A percentile compares a stretch with the other conserved stretches of the same genome.
These are phyloP conservation scores for Epithele typhae DNA, from an alignment of 768 basidiomycete genomes.

Conservation along the genomic window DNA sequence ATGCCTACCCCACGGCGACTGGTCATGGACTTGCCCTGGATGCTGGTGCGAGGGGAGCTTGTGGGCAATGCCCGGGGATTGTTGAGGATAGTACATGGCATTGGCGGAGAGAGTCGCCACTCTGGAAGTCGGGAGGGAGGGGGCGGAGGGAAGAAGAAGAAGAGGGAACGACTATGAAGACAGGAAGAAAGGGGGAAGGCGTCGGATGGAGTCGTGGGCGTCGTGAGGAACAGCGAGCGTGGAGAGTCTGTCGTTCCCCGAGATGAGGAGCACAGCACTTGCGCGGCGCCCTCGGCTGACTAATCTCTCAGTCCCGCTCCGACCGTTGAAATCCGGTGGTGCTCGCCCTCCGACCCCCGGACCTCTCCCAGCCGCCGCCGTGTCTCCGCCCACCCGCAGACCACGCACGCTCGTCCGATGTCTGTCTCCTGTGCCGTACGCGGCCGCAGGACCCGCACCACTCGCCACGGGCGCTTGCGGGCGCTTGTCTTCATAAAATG, in stretches of 20 bases:
- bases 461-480: too few relatives aligned
- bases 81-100: constrained; percentile 83
- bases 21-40: constrained; percentile 41
- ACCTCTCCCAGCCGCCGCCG: too few relatives aligned
- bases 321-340: too few relatives aligned
- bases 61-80: constrained; percentile 76
- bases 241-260: constrained; percentile 21
- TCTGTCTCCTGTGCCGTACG: too few relatives aligned
- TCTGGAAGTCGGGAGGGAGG: constrained; percentile 7
- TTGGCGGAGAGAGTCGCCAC: constrained; percentile 26
- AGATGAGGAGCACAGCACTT: constrained; percentile 21
- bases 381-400: too few relatives aligned
- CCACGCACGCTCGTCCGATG: too few relatives aligned
- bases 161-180: constrained; percentile 15
- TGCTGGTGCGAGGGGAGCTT: constrained; percentile 66
- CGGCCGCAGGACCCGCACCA: too few relatives aligned
- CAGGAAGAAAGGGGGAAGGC: constrained; percentile 6
- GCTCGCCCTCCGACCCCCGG: too few relatives aligned
- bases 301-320: constrained; percentile 7
- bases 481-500: too few relatives aligned
- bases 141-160: constrained; percentile 2
- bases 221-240: constrained; percentile 23
- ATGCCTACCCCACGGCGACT: constrained; percentile 65
- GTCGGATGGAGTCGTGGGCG: constrained; percentile 19
- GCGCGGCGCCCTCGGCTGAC: constrained; percentile 8